These are phyloP conservation scores for Phytophthora kernoviae DNA, from an alignment of 352 stramenopile species.

Conservation along the genomic window DNA sequence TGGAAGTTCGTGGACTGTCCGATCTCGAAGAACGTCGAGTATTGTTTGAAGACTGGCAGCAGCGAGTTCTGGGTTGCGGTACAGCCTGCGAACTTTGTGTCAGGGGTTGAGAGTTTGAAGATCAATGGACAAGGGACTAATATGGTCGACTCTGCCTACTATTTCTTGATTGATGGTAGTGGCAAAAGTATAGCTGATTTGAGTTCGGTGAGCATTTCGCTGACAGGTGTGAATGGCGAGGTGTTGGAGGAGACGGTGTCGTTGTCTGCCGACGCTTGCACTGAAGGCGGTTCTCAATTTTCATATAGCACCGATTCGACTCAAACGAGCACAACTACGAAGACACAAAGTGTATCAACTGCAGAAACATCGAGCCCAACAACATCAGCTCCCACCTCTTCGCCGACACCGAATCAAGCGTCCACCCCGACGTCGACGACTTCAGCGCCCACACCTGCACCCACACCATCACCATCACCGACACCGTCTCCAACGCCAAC, in stretches of 20 bases:
- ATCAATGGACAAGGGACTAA: constrained; percentile 51
- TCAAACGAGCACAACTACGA: constrained; percentile 11
- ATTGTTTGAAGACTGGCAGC: constrained; percentile 57
- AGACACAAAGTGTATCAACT: neutral
- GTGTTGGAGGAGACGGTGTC: constrained; percentile 51
- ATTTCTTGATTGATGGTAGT: constrained; percentile 51
- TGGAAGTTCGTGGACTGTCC: constrained; percentile 65
- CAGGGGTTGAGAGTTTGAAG: constrained; percentile 43
- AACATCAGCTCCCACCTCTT: neutral
- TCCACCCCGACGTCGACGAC: neutral
- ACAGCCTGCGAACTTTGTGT: constrained; percentile 52
- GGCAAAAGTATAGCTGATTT: constrained; percentile 40
- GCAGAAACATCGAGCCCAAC: constrained; percentile 5
- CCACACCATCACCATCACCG: neutral
- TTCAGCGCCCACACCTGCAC: no score
- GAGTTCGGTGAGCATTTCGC: constrained; percentile 32
- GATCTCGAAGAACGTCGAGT: constrained; percentile 45
- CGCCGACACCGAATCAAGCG: neutral
- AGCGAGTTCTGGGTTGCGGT: constrained; percentile 56
- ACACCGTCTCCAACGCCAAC: constrained; percentile 6
- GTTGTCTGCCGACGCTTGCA: constrained; percentile 44
- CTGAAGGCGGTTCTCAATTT: constrained; percentile 56
- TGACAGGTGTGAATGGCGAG: constrained; percentile 46
- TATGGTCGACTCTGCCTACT: constrained; percentile 63
- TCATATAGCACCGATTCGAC: constrained; percentile 12